Percentiles rank a stretch among this genome's conserved stretches.
Evolutionary conservation across 192 early-diverging fungal genomes (phyloP).

Genomic region (Gonapodya prolifera): DNA sequence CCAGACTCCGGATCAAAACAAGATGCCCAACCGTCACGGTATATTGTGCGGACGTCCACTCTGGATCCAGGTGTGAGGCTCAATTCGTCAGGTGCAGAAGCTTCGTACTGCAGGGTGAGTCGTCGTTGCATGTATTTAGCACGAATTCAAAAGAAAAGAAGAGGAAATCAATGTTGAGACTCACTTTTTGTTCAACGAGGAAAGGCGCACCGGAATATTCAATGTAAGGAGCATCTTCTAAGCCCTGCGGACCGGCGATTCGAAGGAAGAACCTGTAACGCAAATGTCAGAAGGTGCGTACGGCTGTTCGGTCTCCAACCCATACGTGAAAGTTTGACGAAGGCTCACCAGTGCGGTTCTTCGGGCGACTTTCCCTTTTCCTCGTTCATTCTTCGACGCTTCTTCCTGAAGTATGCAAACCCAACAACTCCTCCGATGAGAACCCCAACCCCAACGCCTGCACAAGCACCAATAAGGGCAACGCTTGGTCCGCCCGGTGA

Average conservation of each 20-base stretch:
- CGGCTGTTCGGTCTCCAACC: too few relatives aligned
- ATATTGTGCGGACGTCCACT: background rate
- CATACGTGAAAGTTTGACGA: background rate
- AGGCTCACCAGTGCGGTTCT: background rate
- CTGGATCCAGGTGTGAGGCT: background rate
- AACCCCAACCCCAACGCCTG: background rate
- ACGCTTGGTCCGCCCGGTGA: too few relatives aligned
- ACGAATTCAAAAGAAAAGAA: background rate
- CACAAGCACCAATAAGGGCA: too few relatives aligned
- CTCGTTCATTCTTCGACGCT: too few relatives aligned
- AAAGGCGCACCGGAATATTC: background rate
- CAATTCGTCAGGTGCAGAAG: background rate
- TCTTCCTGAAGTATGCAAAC: too few relatives aligned
- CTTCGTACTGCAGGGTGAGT: background rate
- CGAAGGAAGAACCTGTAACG: background rate
- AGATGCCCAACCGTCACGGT: background rate
- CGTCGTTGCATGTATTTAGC: too few relatives aligned
- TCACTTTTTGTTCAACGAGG: background rate
- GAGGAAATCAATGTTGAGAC: background rate
- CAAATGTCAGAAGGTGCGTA: too few relatives aligned
- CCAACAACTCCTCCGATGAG: too few relatives aligned
- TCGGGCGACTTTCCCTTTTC: too few relatives aligned
- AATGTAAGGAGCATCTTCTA: background rate
- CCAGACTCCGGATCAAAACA: background rate
- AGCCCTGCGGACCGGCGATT: background rate